A percentile compares a stretch with the other conserved stretches of the same genome.
Evolutionary conservation across 495 filamentous ascomycete genomes (phyloP).

Genomic region (Elaphomyces granulatus): DNA sequence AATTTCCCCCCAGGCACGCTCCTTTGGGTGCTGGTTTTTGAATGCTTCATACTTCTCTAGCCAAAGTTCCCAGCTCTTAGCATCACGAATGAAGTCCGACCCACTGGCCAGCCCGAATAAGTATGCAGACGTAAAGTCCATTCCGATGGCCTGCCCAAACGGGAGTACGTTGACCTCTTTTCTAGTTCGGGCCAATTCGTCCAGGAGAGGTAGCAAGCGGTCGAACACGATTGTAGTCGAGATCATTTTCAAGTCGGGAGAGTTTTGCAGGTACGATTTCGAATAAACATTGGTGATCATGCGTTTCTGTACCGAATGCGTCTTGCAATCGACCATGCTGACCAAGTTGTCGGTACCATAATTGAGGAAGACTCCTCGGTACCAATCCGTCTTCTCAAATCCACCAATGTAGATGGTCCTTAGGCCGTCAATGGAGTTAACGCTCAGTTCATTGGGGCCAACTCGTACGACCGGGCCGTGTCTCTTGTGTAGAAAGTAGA

Average conservation of each 20-base stretch:
- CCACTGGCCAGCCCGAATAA: conserved; percentile 25
- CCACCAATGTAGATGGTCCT: conserved; percentile 51
- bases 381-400: conserved; percentile 53
- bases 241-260: conserved; percentile 33
- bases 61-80: conserved; percentile 23
- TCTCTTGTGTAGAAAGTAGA: conserved; percentile 40
- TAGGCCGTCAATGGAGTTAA: conserved; percentile 43
- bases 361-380: conserved; percentile 23
- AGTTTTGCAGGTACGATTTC: conserved; percentile 51
- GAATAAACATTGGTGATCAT: conserved; percentile 60
- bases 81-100: conserved; percentile 22
- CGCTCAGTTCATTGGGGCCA: conserved; percentile 51
- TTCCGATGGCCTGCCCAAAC: conserved; percentile 38
- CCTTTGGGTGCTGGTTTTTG: conserved; percentile 15
- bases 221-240: conserved; percentile 38
- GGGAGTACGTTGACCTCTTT: conserved; percentile 34
- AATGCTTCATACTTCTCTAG: conserved; percentile 20
- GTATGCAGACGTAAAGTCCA: conserved; percentile 44
- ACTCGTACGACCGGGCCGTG: conserved; percentile 46
- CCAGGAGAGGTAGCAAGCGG: conserved; percentile 40
- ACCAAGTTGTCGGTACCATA: conserved; percentile 23
- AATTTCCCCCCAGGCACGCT: conserved; percentile 41
- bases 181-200: conserved; percentile 6
- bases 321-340: conserved; percentile 25
- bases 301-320: conserved; percentile 50